phyloP scores from a whole-genome alignment of 2,329 filamentous ascomycete genomes.

The Fusarium xyrophilum region DNA sequence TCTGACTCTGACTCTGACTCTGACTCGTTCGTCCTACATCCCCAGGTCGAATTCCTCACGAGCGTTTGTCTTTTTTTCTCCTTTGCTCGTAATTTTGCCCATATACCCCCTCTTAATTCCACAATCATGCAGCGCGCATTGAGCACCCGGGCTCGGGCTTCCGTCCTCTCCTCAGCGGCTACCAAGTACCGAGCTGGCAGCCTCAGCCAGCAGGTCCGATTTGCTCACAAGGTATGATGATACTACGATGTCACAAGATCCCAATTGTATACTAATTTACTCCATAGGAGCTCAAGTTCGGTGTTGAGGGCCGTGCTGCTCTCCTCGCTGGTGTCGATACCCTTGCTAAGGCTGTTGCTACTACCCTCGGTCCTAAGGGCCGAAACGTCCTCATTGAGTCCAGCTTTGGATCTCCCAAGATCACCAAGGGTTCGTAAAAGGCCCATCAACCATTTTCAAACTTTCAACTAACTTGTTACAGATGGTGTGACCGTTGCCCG shows the following conservation, averaged over 20 bases:
- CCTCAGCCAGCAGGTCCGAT: constrained; percentile 87
- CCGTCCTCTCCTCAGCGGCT: constrained; percentile 75
- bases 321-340: constrained; percentile 96
- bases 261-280: constrained; percentile 41
- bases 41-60: constrained; percentile 40
- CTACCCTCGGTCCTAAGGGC: constrained; percentile 96
- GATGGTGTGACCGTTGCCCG: constrained; percentile 90
- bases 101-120: constrained; percentile 45
- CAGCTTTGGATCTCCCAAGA: constrained; percentile 98
- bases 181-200: constrained; percentile 69
- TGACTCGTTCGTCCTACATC: constrained; percentile 33
- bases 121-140: constrained; percentile 93
- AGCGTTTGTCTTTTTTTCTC: constrained; percentile 40
- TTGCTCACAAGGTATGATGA: constrained; percentile 86
- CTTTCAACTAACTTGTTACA: constrained; percentile 46
- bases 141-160: constrained; percentile 78
- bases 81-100: constrained; percentile 40
- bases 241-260: constrained; percentile 10
- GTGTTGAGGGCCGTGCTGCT: constrained; percentile 88
- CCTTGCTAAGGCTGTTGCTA: constrained; percentile 92
- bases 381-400: constrained; percentile 99
- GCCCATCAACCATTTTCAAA: background rate
- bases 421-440: constrained; percentile 84
- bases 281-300: constrained; percentile 92
- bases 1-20: no score